Conservation (phyloP, 2,329 filamentous ascomycete genomes). For the Huntiella savannae region DNA sequence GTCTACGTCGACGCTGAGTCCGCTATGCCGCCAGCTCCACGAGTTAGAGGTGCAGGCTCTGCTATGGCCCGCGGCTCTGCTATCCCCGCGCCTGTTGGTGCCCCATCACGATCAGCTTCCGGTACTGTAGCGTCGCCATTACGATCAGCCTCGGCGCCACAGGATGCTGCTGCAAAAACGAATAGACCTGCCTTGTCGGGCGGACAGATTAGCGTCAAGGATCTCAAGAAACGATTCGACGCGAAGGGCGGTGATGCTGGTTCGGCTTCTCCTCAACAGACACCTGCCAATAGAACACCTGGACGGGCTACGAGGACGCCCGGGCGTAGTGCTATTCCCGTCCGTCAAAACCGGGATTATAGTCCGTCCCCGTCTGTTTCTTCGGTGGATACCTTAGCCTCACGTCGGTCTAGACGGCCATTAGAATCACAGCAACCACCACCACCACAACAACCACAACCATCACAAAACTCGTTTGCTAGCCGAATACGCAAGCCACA, state of each 20-base stretch:
- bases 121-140: not conserved
- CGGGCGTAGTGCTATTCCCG: conserved; percentile 9
- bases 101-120: not conserved
- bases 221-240: conserved; percentile 64
- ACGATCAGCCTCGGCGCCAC: conserved; percentile 9
- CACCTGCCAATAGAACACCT: conserved; percentile 1
- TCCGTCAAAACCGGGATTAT: conserved; percentile 9
- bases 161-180: conserved; percentile 7
- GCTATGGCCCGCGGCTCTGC: conserved; percentile 6
- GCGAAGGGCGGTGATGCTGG: conserved; percentile 26
- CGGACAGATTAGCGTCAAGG: conserved; percentile 44
- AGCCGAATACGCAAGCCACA: conserved; percentile 38
- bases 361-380: conserved; percentile 9
- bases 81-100: conserved; percentile 7
- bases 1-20: not conserved
- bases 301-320: conserved; percentile 4
- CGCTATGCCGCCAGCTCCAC: conserved; percentile 1
- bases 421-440: not conserved
- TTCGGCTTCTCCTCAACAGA: conserved; percentile 3
- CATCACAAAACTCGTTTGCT: conserved; percentile 28
- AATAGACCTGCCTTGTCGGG: not conserved
- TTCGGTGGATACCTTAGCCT: conserved; percentile 6
- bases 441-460: not conserved
- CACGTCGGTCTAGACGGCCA: not conserved
- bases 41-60: not conserved